A percentile compares a stretch with the other conserved stretches of the same genome.
These are phyloP conservation scores for Malbranchea zuffiana DNA, from an alignment of 2,329 filamentous ascomycete genomes.

Conservation along the genomic window DNA sequence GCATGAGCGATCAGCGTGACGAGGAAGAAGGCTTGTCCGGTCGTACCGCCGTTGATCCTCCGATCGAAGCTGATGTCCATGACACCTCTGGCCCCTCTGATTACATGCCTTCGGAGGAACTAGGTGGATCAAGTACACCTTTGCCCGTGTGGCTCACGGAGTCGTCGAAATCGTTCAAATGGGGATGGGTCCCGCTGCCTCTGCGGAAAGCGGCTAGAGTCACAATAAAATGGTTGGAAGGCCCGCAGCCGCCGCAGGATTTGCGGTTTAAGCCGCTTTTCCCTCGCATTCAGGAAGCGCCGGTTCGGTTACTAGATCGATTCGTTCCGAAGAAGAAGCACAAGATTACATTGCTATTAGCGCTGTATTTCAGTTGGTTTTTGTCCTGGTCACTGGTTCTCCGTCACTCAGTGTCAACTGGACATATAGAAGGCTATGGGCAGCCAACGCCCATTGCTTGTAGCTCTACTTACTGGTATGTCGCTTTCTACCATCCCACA, in stretches of 20 bases:
- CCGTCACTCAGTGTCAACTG: conserved; percentile 35
- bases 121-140: conserved; percentile 15
- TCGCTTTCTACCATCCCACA: background rate
- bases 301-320: conserved; percentile 33
- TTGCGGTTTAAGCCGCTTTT: conserved; percentile 38
- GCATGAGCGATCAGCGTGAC: conserved; percentile 25
- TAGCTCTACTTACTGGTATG: conserved; percentile 37
- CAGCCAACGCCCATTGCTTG: conserved; percentile 37
- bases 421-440: conserved; percentile 40
- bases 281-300: conserved; percentile 37
- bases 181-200: conserved; percentile 39
- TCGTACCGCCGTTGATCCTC: conserved; percentile 28
- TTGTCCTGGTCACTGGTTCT: conserved; percentile 38
- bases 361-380: conserved; percentile 39
- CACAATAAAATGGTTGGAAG: conserved; percentile 37
- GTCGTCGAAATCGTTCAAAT: conserved; percentile 38
- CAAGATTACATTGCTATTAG: conserved; percentile 32
- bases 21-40: conserved; percentile 20
- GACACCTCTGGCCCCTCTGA: conserved; percentile 21
- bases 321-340: conserved; percentile 38
- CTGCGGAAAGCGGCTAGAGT: conserved; percentile 35
- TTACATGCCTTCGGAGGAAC: conserved; percentile 6
- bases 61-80: conserved; percentile 25
- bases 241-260: conserved; percentile 37
- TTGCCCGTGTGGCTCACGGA: conserved; percentile 40